Conservation (phyloP, 75 land plant species). For the Adiantum capillusveneris region DNA sequence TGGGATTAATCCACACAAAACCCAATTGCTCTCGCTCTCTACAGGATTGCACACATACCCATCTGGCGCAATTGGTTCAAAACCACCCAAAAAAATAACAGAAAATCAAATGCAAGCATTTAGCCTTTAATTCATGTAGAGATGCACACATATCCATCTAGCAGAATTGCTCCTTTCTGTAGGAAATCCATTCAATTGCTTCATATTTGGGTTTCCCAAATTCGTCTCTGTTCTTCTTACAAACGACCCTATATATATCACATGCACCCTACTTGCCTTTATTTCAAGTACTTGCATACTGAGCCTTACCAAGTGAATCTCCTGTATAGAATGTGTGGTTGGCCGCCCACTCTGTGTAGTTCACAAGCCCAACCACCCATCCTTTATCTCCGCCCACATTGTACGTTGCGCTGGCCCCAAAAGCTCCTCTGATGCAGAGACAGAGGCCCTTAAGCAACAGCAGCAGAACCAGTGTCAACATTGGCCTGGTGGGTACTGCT, state of each 20-base stretch:
- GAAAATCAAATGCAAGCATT: neutral
- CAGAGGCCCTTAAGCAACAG: no score
- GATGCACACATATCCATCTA: neutral
- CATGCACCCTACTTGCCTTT: no score
- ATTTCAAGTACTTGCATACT: neutral
- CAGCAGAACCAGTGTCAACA: no score
- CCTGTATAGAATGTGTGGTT: conserved; percentile 3
- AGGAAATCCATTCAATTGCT: neutral
- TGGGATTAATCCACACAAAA: neutral
- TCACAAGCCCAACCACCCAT: conserved; percentile 2
- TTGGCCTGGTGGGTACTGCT: no score
- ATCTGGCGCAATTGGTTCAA: no score
- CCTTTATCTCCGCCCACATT: conserved; percentile 1
- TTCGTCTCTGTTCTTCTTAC: no score
- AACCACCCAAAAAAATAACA: neutral
- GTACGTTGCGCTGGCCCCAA: no score
- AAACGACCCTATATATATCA: no score
- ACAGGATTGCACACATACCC: no score
- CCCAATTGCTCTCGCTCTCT: neutral
- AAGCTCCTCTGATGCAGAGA: no score
- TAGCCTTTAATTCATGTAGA: neutral
- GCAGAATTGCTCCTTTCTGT: neutral
- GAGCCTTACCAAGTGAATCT: neutral
- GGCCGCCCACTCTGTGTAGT: conserved; percentile 6
- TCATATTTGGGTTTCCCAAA: neutral